Evolutionary conservation across 768 basidiomycete species (phyloP).

Genomic region (Termitomyces sp.): DNA sequence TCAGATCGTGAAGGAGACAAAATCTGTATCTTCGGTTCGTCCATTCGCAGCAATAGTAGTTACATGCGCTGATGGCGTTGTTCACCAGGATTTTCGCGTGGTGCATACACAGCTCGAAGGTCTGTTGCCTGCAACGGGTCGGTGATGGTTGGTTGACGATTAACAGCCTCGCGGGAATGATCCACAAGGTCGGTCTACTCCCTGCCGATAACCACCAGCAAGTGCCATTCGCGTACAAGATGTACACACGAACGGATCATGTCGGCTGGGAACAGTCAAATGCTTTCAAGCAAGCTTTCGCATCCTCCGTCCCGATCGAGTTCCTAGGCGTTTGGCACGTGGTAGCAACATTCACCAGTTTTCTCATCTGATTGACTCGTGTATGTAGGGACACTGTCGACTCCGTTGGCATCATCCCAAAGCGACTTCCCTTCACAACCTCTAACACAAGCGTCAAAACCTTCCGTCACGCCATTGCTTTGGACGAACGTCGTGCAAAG

Average conservation of each 20-base stretch:
- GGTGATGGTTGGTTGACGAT: background rate
- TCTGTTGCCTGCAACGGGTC: conserved; percentile 13
- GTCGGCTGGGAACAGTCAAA: conserved; percentile 47
- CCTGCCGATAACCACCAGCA: conserved; percentile 51
- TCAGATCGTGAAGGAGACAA: conserved; percentile 52
- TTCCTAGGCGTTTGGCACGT: conserved; percentile 58
- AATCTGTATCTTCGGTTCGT: conserved; percentile 60
- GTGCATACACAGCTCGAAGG: conserved; percentile 62
- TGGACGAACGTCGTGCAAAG: conserved; percentile 64
- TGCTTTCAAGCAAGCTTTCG: conserved; percentile 58
- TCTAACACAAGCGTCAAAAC: conserved; percentile 54
- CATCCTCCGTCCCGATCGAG: conserved; percentile 50
- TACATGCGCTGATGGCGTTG: background rate
- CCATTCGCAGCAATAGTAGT: background rate
- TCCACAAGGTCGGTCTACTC: conserved; percentile 51
- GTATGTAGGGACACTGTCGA: conserved; percentile 65
- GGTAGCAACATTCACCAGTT: background rate
- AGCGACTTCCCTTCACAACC: conserved; percentile 55
- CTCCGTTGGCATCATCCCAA: conserved; percentile 56
- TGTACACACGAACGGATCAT: conserved; percentile 54
- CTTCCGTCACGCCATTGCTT: conserved; percentile 62
- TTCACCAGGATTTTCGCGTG: conserved; percentile 53
- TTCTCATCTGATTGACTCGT: background rate
- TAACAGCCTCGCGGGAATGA: conserved; percentile 46
- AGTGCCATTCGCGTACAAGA: conserved; percentile 62